Evolutionary conservation across 2,329 filamentous ascomycete species (phyloP).

Genomic region (Aplosporella prunicola): DNA sequence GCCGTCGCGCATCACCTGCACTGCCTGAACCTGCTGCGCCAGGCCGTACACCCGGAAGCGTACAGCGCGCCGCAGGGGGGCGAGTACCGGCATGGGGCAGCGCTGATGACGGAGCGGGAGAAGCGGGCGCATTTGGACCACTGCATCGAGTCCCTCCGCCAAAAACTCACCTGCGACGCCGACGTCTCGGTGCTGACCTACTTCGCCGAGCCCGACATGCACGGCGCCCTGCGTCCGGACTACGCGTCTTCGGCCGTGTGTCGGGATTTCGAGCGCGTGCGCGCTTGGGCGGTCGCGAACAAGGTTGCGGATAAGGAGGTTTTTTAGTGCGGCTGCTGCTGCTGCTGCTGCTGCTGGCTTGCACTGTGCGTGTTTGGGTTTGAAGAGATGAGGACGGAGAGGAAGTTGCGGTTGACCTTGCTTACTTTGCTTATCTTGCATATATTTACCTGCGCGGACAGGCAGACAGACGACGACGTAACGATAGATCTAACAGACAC

Average conservation of each 20-base stretch:
- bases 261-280: constrained; percentile 25
- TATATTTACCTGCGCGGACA: too few relatives aligned
- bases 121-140: constrained; percentile 20
- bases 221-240: constrained; percentile 19
- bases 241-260: constrained; percentile 26
- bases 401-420: too few relatives aligned
- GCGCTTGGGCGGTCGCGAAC: constrained; percentile 24
- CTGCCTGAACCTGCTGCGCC: constrained; percentile 27
- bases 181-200: constrained; percentile 24
- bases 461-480: too few relatives aligned
- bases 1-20: constrained; percentile 23
- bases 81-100: too few relatives aligned
- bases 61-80: constrained; percentile 20
- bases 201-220: constrained; percentile 15
- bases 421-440: too few relatives aligned
- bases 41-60: constrained; percentile 25
- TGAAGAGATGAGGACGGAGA: too few relatives aligned
- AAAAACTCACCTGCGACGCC: constrained; percentile 27
- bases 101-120: too few relatives aligned
- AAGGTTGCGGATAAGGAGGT: constrained; percentile 21
- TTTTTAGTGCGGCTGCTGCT: too few relatives aligned
- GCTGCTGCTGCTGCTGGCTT: too few relatives aligned
- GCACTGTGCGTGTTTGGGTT: not conserved
- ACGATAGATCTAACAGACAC: too few relatives aligned
- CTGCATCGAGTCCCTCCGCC: constrained; percentile 28